Conservation (phyloP, 495 filamentous ascomycete species). For the Podospora pseudopauciseta region DNA sequence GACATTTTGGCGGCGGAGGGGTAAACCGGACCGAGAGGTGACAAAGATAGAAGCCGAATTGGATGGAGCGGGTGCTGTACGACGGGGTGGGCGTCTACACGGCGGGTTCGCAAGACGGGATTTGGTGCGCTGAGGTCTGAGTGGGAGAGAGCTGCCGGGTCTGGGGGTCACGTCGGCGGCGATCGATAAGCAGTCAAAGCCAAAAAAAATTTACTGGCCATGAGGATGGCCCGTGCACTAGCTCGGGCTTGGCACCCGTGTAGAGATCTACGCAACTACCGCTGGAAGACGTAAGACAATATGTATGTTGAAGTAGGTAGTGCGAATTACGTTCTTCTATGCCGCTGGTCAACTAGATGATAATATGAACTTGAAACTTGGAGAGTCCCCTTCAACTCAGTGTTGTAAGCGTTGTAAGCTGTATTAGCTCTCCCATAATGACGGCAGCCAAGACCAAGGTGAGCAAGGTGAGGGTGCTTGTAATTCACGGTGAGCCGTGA, state of each 20-base stretch:
- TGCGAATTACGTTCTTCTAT: too few species aligned
- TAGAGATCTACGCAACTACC: not conserved
- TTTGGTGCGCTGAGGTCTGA: constrained; percentile 12
- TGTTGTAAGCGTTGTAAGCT: not conserved
- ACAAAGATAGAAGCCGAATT: not conserved
- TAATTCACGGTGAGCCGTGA: constrained; percentile 9
- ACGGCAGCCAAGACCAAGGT: constrained; percentile 5
- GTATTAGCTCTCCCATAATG: not conserved
- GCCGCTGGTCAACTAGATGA: too few species aligned
- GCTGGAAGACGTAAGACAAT: not conserved
- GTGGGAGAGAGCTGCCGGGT: constrained; percentile 14
- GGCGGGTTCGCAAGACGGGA: constrained; percentile 7
- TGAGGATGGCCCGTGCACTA: constrained; percentile 23
- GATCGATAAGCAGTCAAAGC: constrained; percentile 20
- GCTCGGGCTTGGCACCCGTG: constrained; percentile 6
- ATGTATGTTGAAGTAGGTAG: not conserved
- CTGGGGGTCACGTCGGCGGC: constrained; percentile 18
- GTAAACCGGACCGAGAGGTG: not conserved
- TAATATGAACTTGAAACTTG: too few species aligned
- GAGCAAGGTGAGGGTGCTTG: not conserved
- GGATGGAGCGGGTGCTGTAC: constrained; percentile 6
- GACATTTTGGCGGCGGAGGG: constrained; percentile 44
- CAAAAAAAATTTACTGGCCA: constrained; percentile 31
- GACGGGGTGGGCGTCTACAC: constrained; percentile 9
- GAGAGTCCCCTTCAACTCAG: not conserved